Evolutionary conservation across 129 eudicot genomes (phyloP), one percentile per base, ranked within the genome.

Genomic region (Saussurea involucrata): DNA sequence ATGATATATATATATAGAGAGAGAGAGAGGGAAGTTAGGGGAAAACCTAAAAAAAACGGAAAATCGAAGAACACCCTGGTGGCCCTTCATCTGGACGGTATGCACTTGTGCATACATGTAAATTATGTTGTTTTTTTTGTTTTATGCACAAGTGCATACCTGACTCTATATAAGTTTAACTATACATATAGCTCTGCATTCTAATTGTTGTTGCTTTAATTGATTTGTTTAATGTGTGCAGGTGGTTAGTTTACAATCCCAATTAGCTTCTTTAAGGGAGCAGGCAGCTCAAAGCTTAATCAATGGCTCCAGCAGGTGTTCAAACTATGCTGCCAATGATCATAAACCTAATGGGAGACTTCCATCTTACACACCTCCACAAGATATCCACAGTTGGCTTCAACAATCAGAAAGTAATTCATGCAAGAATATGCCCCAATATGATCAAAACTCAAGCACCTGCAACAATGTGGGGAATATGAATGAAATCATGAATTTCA

Each of bases 241-340:
- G 99, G 99, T 95, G 74, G 96, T 95, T 6, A 89, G 78, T 84
- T 76, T 95, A 68, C 99, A 95, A 88, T 87, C 95, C 46, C 97
- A 95, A 83, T 83, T 95, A 81, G 88, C 92, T 57, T 80, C 85
- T 40, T 78, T 95, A 34, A 95, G 86, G 85, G 94, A 92, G 29
- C 94, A 89, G 79, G 93, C 93, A 74, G 88, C 88, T 32, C 90
- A 83, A 63, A 73, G 76, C 68, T 18, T 85, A 61, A 13, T 72
- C 9, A 89, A 78, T 72, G 84, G 80, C 53, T 66, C 87, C 53
- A 83, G 28, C 53, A 83, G 28, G 20, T 46, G 68, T 33, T 69
- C 74, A 75, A 87, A 84, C 96, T 65, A 72, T 72, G 88, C 88
- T 84, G 4, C n/a, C 33, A 69, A 70, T 15, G 76, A 78, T 75